Base-by-base conservation (phyloP, 2,329 filamentous ascomycete species). In the Diplodia mutila region DNA sequence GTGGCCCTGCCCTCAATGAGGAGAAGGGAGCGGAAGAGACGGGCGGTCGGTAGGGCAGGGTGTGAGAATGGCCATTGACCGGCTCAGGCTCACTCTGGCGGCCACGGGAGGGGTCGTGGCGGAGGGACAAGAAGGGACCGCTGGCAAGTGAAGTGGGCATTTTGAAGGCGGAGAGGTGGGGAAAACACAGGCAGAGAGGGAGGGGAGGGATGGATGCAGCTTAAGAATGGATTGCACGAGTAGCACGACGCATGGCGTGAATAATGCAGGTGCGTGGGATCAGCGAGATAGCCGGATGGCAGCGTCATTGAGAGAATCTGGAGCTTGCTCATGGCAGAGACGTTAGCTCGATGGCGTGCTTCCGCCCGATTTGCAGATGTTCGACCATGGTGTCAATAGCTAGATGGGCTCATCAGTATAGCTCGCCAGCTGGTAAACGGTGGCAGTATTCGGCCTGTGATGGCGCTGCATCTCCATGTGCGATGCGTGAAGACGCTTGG, bases 321-420 rank as follows among this genome's bases (percentile, higher is more conserved):
- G 48, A 54, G 51, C 48, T 52, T 65, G 61, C 27, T 49, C 16
- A n/a, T 5, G 42, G 29, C 18, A 16, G 59, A 18, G 21, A n/a
- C 42, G 11, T 25, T 23, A 48, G 49, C 9, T 37, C 32, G 49
- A 65, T 65, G 21, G 18, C 61, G 59, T 63, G 59, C 59, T 63
- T 16, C 29, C 1, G 29, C 6, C 59, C 90, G 48, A 90, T 85
- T 69, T 91, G 90, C 65, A 96, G 86, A 54, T 87, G 84, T 12
- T 93, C 90, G 74, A 92, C 90, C 61, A 95, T 86, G 7, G 85
- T 86, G 70, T 37, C 18, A 14, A 32, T 23, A 49, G 57, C 18
- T 11, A 18, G 23, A 18, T 25, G 12, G 27, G 16, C 2, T 18
- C 25, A 12, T 11, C n/a, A 25, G 9, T 23, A 32, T 32, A 29